A percentile compares a stretch with the other conserved stretches of the same genome.
Evolutionary conservation across 2,329 filamentous ascomycete genomes (phyloP).

Genomic region (Aspergillus texensis): DNA sequence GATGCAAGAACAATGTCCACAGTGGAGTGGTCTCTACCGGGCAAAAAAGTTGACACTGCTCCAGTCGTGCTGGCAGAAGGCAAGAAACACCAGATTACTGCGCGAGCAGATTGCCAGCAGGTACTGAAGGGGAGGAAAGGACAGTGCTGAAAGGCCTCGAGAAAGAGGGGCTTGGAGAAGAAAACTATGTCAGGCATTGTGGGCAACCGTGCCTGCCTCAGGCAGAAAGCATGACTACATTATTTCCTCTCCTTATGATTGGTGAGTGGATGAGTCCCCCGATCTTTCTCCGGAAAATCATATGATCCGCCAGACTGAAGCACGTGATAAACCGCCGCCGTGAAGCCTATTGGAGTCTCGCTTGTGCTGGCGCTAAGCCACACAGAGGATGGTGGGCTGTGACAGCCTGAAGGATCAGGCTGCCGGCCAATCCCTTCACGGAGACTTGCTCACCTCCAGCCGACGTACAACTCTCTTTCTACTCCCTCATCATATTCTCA

Average conservation of each 20-base stretch:
- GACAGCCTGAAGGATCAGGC: conserved; percentile 34
- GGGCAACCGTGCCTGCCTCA: conserved; percentile 24
- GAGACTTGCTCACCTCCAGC: conserved; percentile 32
- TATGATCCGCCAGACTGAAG: conserved; percentile 10
- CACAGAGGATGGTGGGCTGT: conserved; percentile 14
- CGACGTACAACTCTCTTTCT: conserved; percentile 37
- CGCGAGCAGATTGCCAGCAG: conserved; percentile 18
- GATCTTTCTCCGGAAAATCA: conserved; percentile 15
- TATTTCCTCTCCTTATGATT: conserved; percentile 25
- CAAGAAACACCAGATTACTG: conserved; percentile 20
- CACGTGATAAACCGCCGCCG: conserved; percentile 20
- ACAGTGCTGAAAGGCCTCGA: conserved; percentile 20
- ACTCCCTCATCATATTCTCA: conserved; percentile 37
- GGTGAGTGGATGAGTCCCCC: conserved; percentile 8
- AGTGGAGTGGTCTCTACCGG: conserved; percentile 6
- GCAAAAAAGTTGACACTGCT: conserved; percentile 16
- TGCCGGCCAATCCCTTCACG: conserved; percentile 26
- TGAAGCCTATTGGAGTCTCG: conserved; percentile 26
- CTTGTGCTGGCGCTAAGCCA: conserved; percentile 21
- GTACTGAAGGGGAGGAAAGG: conserved; percentile 14
- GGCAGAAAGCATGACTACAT: conserved; percentile 17
- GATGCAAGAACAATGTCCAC: not conserved
- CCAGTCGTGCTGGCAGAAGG: conserved; percentile 18
- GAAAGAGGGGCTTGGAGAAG: conserved; percentile 27
- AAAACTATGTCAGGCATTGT: conserved; percentile 31